Conservation (phyloP, 2,329 filamentous ascomycete species). For the Sphaerostilbella broomeana region DNA sequence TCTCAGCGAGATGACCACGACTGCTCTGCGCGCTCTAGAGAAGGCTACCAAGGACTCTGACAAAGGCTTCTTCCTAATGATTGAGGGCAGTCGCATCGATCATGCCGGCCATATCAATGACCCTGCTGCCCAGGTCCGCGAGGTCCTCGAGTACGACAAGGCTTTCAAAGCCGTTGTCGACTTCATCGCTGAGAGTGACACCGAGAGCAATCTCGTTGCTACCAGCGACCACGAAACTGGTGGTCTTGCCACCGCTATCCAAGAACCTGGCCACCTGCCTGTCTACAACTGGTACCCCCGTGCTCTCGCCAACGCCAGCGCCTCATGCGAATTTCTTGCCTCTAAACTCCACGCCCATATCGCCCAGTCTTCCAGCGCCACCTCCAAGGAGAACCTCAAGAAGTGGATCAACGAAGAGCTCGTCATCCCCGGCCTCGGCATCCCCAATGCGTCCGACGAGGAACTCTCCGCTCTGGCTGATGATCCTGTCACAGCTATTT, state of each 20-base stretch:
- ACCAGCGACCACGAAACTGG: slow-evolving; percentile 98
- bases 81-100: slow-evolving; percentile 93
- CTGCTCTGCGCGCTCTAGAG: slow-evolving; percentile 71
- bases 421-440: slow-evolving; percentile 65
- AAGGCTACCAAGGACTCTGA: slow-evolving; percentile 77
- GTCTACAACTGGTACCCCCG: slow-evolving; percentile 73
- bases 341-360: slow-evolving; percentile 57
- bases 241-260: slow-evolving; percentile 74
- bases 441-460: slow-evolving; percentile 61
- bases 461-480: slow-evolving; percentile 65
- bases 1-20: slow-evolving; percentile 82
- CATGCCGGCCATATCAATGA: slow-evolving; percentile 87
- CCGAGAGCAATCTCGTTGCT: slow-evolving; percentile 73
- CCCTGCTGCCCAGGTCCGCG: slow-evolving; percentile 76
- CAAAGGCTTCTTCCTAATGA: slow-evolving; percentile 97
- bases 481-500: slow-evolving; percentile 45
- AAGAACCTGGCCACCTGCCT: slow-evolving; percentile 46
- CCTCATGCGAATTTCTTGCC: slow-evolving; percentile 67
- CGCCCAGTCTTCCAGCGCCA: slow-evolving; percentile 26
- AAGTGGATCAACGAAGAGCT: slow-evolving; percentile 63
- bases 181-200: slow-evolving; percentile 68
- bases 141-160: slow-evolving; percentile 92
- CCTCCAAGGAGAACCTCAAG: slow-evolving; percentile 38
- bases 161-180: slow-evolving; percentile 77
- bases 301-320: slow-evolving; percentile 69